Base-by-base conservation (phyloP, 495 filamentous ascomycete species). In the Hyaloscypha bicolor region DNA sequence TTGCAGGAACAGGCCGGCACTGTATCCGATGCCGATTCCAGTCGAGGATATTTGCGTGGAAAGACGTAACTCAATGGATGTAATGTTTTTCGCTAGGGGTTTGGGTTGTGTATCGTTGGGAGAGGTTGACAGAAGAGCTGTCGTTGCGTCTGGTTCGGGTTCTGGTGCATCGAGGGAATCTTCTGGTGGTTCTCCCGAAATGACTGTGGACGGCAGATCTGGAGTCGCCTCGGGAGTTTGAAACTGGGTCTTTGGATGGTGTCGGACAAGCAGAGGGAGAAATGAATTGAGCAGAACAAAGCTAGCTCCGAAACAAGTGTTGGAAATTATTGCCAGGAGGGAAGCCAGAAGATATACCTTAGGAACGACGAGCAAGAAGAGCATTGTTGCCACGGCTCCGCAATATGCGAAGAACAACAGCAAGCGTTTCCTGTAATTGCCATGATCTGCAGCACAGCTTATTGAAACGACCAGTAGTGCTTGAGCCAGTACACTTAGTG, bases 361-460 rank as follows among this genome's bases (percentile, higher is more conserved):
- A 19, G 92, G 86, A 19, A 86, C 82, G 42, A 97, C 85, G 42
- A 88, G 86, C 56, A 99, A 85, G 74, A 97, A 97, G 2, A 91
- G 79, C 94, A 98, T 99, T 6, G 92, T 96, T 55, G 88, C 84
- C 42, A 90, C 76, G 64, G 93, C 88, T 35, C 95, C 95, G 31
- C 87, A 81, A 75, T 93, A 89, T 37, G 91, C 95, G 76, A 97
- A 98, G 2, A 78, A 78, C 25, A 99, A 82, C 30, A 99, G 79
- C 16, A 99, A 85, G 45, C 85, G 88, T 78, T 99, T 99, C 66
- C 95, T 88, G 78, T 94, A 96, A 60, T 89, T 91, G 66, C 95
- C 95, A 77, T 98, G 95, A 74, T 99, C 95, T 55, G 95, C 95
- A 52, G 95, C 95, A 37, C 92, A 95, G 67, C 91, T 94, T 85